Evolutionary conservation across 225 moss, liverwort and hornwort genomes (phyloP), one percentile per base, ranked within the genome.

Genomic region (Pleurozium schreberi): DNA sequence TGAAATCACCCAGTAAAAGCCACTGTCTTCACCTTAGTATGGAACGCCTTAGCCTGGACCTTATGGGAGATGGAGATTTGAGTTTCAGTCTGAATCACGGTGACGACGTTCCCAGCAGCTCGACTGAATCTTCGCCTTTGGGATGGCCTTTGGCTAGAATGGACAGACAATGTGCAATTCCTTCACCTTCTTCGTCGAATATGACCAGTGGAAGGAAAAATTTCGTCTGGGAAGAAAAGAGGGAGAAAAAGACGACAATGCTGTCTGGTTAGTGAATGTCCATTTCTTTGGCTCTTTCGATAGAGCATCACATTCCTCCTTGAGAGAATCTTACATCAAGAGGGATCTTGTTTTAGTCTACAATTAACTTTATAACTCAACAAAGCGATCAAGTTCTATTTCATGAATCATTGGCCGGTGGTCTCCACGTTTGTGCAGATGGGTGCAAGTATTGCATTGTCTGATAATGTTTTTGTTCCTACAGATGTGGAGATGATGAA

Each of bases 401-500:
- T 42, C 17, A 57, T 17, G 67, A 67, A 61, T 57, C 36, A 63
- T 88, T 22, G 42, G 18, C 8, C 27, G 18, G 33, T 42, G 40
- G 40, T 78, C 65, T 67, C 85, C 20, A 75, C 52, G 38, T 91
- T 59, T 66, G 40, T 38, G 49, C 58, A 28, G 26, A 83, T 80
- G 38, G 52, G 36, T 84, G 45, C 42, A 42, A 65, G 77, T 74
- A 52, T 71, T 62, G n/a, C 89, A 71, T 92, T 91, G 70, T 75
- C 34, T 88, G 83, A 91, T 60, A 38, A 19, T 60, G 18, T 61
- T 63, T 68, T 69, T 84, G 66, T 25, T 86, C 69, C 33, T 91
- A 85, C 95, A 98, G 98, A 98, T 94, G 96, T 97, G 83, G 98
- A 98, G 84, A 94, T 98, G 97, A 98, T 98, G 98, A 98, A 97